Conservation (phyloP, 345 rosid genomes). For the Populus pruinosa region DNA sequence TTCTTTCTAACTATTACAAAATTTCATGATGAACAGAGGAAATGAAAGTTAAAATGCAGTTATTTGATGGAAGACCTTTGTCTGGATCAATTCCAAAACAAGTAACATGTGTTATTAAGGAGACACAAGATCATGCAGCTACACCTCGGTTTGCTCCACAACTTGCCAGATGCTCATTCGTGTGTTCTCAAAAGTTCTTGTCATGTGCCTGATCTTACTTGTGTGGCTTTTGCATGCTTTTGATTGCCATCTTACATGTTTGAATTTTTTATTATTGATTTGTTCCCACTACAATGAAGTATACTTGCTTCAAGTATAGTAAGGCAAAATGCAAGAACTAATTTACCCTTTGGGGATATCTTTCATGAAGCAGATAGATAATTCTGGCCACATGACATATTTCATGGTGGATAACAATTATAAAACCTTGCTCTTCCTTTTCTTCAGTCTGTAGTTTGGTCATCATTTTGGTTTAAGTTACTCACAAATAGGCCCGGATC, state of each 20-base stretch:
- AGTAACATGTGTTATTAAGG: slow-evolving; percentile 65
- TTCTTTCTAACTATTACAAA: not conserved
- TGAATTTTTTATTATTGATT: not conserved
- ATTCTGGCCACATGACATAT: not conserved
- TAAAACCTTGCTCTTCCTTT: not conserved
- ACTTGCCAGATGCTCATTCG: slow-evolving; percentile 3
- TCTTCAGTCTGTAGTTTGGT: not conserved
- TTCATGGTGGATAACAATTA: too few relatives aligned
- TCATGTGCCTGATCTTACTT: not conserved
- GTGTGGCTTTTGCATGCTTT: not conserved
- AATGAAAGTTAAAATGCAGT: slow-evolving; percentile 67
- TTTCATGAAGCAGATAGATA: not conserved
- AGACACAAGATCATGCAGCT: slow-evolving; percentile 59
- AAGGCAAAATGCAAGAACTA: not conserved
- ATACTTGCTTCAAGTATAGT: not conserved
- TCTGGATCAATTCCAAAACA: slow-evolving; percentile 77
- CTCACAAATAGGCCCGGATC: not conserved
- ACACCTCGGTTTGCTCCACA: slow-evolving; percentile 57
- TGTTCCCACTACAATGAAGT: not conserved
- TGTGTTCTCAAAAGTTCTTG: not conserved
- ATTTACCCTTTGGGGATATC: not conserved
- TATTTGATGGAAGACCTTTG: slow-evolving; percentile 73
- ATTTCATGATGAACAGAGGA: slow-evolving; percentile 57
- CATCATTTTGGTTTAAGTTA: not conserved
- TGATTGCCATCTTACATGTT: not conserved